These are phyloP conservation scores for Aspergillus chevalieri DNA, from an alignment of 2,329 filamentous ascomycete species.

Conservation along the genomic window DNA sequence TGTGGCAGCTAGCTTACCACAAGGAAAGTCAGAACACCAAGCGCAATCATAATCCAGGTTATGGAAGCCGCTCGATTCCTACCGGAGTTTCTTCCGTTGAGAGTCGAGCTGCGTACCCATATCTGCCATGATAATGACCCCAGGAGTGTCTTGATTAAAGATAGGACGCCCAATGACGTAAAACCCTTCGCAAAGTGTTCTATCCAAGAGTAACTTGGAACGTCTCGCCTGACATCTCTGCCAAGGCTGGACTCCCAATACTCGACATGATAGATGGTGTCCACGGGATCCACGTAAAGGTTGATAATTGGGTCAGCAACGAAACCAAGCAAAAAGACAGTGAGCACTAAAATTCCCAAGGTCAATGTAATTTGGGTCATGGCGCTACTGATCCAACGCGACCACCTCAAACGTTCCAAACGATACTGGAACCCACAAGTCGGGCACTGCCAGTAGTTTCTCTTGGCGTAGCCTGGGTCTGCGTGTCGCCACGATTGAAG, in stretches of 20 bases:
- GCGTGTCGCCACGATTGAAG: constrained; percentile 75
- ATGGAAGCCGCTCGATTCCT: constrained; percentile 72
- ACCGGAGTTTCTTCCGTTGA: constrained; percentile 55
- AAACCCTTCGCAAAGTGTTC: constrained; percentile 86
- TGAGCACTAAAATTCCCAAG: constrained; percentile 60
- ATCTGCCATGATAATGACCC: constrained; percentile 69
- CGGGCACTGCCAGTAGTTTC: constrained; percentile 80
- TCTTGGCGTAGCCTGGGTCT: constrained; percentile 55
- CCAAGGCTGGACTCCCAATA: constrained; percentile 34
- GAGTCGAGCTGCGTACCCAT: constrained; percentile 60
- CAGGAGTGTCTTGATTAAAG: constrained; percentile 74
- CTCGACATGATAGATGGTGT: constrained; percentile 50
- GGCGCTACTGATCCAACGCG: constrained; percentile 61
- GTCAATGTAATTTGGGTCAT: constrained; percentile 66
- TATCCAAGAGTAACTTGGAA: constrained; percentile 60
- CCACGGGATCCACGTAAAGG: constrained; percentile 73
- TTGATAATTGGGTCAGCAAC: constrained; percentile 89
- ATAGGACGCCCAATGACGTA: constrained; percentile 80
- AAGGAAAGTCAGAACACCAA: constrained; percentile 75
- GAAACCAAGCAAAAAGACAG: constrained; percentile 80
- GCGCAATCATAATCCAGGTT: constrained; percentile 69
- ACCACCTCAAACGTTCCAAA: constrained; percentile 70
- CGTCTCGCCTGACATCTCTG: constrained; percentile 28
- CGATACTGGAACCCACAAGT: constrained; percentile 82
- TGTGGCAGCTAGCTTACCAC: constrained; percentile 50